Evolutionary conservation across 139 green algal species (phyloP).

Genomic region (Chlamydomonas applanata): DNA sequence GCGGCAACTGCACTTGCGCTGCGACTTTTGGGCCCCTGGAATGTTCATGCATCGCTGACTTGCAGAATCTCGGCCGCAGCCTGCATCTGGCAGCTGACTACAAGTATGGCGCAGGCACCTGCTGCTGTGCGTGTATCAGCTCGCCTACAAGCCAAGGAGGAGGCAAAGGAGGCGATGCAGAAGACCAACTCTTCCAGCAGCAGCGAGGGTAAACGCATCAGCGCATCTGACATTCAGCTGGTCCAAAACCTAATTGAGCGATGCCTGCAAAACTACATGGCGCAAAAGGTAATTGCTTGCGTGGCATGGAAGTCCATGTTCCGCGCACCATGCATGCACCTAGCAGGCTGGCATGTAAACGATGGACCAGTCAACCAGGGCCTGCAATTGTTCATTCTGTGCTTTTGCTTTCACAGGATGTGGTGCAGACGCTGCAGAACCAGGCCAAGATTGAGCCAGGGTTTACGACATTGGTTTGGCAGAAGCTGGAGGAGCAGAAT

Average conservation of each 20-base stretch:
- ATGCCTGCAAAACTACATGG: conserved; percentile 93
- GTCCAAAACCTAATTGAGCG: conserved; percentile 93
- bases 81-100: too few relatives aligned
- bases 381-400: neutral
- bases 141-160: too few relatives aligned
- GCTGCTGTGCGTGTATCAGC: too few relatives aligned
- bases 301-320: neutral
- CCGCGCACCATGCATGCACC: neutral
- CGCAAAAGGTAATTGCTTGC: conserved; percentile 54
- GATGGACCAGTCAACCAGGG: neutral
- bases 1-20: too few relatives aligned
- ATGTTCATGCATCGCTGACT: too few relatives aligned
- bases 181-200: too few relatives aligned
- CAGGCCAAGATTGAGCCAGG: conserved; percentile 77
- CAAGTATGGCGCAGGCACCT: too few relatives aligned
- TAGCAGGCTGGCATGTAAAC: neutral
- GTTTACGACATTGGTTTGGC: conserved; percentile 90
- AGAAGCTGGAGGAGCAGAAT: conserved; percentile 95
- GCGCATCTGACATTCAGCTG: conserved; percentile 76
- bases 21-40: too few relatives aligned
- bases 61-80: too few relatives aligned
- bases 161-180: too few relatives aligned
- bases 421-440: conserved; percentile 23
- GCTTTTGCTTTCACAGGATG: neutral
- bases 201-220: conserved; percentile 50